Evolutionary conservation across 2,329 filamentous ascomycete genomes (phyloP).

Genomic region (Aspergillus phoenicis): DNA sequence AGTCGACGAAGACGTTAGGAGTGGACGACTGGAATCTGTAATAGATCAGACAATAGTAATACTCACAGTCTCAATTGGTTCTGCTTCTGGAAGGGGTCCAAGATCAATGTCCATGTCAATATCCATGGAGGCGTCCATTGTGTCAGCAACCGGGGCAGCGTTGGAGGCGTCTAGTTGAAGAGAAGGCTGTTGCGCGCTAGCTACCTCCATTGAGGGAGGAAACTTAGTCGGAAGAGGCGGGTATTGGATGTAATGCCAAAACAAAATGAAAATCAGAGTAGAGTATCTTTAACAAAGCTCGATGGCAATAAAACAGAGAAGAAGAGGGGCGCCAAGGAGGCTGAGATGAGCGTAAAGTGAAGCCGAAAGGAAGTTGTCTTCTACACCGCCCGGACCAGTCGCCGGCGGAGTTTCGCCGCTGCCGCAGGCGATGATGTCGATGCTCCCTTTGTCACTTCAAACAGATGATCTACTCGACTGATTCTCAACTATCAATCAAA

Average conservation of each 20-base stretch:
- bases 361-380: slow-evolving; percentile 5
- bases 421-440: background rate
- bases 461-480: too few relatives aligned
- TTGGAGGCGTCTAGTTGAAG: slow-evolving; percentile 8
- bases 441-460: background rate
- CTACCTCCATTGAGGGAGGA: slow-evolving; percentile 6
- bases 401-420: slow-evolving; percentile 6
- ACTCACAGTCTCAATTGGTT: slow-evolving; percentile 38
- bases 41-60: background rate
- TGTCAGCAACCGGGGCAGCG: slow-evolving; percentile 6
- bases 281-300: background rate
- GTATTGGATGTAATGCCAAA: background rate
- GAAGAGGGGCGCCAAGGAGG: slow-evolving; percentile 1
- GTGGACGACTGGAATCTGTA: slow-evolving; percentile 5
- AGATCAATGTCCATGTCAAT: slow-evolving; percentile 72
- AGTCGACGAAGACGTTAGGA: background rate
- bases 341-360: slow-evolving; percentile 6
- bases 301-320: background rate
- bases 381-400: slow-evolving; percentile 5
- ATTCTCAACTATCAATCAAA: too few relatives aligned
- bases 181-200: slow-evolving; percentile 12
- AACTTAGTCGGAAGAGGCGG: background rate
- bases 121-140: slow-evolving; percentile 57
- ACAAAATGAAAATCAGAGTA: background rate
- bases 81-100: slow-evolving; percentile 50